These are phyloP conservation scores for Malassezia japonica DNA, from an alignment of 1,284 basidiomycete species.

Conservation along the genomic window DNA sequence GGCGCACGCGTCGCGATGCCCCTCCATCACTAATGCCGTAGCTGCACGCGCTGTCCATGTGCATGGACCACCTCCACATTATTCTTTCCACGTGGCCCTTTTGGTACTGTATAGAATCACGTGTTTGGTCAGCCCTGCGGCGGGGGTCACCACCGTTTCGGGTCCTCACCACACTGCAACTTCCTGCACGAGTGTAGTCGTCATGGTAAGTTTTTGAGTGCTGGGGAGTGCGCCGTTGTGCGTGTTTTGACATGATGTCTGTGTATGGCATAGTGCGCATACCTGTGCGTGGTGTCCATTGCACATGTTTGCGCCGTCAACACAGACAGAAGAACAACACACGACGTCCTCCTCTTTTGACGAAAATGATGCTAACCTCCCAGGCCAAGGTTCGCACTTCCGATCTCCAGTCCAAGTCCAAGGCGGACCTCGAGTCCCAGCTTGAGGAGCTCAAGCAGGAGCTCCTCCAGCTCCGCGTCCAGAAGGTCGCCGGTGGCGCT, in stretches of 20 bases:
- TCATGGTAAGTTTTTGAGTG: conserved; percentile 17
- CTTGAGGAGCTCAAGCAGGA: conserved; percentile 90
- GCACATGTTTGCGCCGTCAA: too few relatives aligned
- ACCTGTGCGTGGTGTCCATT: too few relatives aligned
- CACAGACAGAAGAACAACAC: too few relatives aligned
- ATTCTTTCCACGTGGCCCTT: neutral
- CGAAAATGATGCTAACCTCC: neutral
- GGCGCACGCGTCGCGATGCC: neutral
- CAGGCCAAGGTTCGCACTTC: conserved; percentile 72
- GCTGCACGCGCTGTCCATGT: too few relatives aligned
- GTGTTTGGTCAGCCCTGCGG: neutral
- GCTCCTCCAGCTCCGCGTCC: conserved; percentile 79
- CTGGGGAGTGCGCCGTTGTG: too few relatives aligned
- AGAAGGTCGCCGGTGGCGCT: conserved; percentile 94
- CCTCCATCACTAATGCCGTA: neutral
- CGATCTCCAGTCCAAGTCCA: conserved; percentile 97
- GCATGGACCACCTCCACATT: neutral
- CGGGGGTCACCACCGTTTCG: neutral
- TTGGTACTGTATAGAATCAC: neutral
- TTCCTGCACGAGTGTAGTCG: conserved; percentile 10
- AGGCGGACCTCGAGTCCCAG: conserved; percentile 93
- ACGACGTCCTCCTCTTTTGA: too few relatives aligned
- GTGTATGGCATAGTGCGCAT: too few relatives aligned
- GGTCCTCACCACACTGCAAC: conserved; percentile 5
- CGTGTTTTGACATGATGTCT: too few relatives aligned